A percentile compares a stretch with the other conserved stretches of the same genome.
These are phyloP conservation scores for Pilaira anomala DNA, from an alignment of 192 early-diverging fungal species.

Conservation along the genomic window DNA sequence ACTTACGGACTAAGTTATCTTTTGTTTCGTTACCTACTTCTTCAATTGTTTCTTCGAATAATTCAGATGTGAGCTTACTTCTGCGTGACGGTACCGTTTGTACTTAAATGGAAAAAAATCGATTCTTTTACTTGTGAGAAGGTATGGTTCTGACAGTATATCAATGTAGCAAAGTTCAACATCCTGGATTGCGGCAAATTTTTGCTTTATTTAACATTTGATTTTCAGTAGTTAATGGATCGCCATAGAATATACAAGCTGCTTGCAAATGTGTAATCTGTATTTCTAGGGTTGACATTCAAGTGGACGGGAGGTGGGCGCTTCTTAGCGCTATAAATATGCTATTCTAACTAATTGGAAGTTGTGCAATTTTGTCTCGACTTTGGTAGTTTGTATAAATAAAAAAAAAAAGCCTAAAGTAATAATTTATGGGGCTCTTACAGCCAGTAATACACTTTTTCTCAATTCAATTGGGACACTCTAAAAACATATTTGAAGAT, in stretches of 20 bases:
- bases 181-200: conserved; percentile 6
- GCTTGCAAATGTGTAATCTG: conserved; percentile 7
- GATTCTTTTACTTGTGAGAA: conserved; percentile 6
- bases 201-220: conserved; percentile 1
- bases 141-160: conserved; percentile 7
- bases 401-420: no score
- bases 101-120: not conserved
- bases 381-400: no score
- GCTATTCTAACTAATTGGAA: no score
- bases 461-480: not conserved
- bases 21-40: no score
- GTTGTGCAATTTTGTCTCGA: no score
- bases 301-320: not conserved
- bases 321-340: no score
- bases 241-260: not conserved
- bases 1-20: no score
- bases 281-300: conserved; percentile 5
- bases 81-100: no score
- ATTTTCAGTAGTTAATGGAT: conserved; percentile 6
- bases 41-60: no score
- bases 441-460: no score
- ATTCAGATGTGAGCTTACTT: no score
- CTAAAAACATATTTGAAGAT: conserved; percentile 5
- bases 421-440: no score
- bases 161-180: not conserved